Evolutionary conservation across 164 flowering plant species (phyloP).

Genomic region (Aristolochia fimbriata): DNA sequence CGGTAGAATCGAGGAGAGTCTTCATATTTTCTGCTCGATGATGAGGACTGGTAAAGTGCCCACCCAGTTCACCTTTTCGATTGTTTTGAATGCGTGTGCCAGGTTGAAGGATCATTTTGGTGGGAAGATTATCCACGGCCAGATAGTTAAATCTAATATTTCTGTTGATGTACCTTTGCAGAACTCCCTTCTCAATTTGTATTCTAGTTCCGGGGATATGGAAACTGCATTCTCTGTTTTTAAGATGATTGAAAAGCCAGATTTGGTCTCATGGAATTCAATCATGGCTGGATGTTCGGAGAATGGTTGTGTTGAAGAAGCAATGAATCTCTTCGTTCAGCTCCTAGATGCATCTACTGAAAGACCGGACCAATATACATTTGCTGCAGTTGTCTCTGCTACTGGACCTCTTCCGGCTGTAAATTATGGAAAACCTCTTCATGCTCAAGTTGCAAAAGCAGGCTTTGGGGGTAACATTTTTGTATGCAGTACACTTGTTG

Average conservation of each 20-base stretch:
- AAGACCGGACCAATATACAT: constrained; percentile 76
- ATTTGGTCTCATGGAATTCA: constrained; percentile 78
- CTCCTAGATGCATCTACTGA: constrained; percentile 18
- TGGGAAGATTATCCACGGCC: constrained; percentile 59
- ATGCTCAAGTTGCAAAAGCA: constrained; percentile 40
- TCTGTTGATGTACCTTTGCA: constrained; percentile 47
- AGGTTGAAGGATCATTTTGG: constrained; percentile 22
- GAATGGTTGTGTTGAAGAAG: constrained; percentile 43
- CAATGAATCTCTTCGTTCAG: constrained; percentile 43
- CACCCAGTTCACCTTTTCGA: constrained; percentile 55
- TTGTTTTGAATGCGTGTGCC: constrained; percentile 52
- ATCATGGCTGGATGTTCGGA: constrained; percentile 57
- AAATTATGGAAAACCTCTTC: constrained; percentile 56
- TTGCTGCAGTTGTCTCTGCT: constrained; percentile 47
- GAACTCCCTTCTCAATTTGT: constrained; percentile 78
- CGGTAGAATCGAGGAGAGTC: constrained; percentile 31
- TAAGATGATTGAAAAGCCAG: constrained; percentile 32
- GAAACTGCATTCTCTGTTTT: constrained; percentile 41
- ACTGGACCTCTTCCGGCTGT: constrained; percentile 21
- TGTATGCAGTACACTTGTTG: constrained; percentile 54
- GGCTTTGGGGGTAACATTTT: constrained; percentile 46
- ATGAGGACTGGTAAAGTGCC: constrained; percentile 34
- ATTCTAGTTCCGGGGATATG: constrained; percentile 44
- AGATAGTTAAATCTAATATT: constrained; percentile 26
- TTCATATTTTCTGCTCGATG: constrained; percentile 37